Conservation (phyloP, 176 grass and related monocot genomes). For the Bothriochloa decipiens region DNA sequence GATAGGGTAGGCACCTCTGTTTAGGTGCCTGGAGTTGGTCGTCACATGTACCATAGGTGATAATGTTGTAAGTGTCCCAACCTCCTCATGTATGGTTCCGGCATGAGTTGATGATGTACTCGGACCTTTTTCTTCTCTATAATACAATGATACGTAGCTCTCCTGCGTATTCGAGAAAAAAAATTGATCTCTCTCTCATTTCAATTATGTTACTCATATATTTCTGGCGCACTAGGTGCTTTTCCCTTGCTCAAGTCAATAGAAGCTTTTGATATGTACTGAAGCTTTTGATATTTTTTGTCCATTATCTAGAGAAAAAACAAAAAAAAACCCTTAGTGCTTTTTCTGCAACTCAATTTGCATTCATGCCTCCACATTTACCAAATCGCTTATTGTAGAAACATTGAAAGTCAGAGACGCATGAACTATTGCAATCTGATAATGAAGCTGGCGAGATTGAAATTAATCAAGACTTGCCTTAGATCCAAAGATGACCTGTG, state of each 20-base stretch:
- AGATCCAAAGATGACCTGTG: neutral
- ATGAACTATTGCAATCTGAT: neutral
- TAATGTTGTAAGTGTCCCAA: too few relatives aligned
- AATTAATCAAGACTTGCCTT: neutral
- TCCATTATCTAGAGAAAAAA: neutral
- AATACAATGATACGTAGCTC: too few relatives aligned
- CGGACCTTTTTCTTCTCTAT: too few relatives aligned
- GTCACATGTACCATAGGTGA: too few relatives aligned
- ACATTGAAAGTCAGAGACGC: neutral
- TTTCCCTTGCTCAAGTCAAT: neutral
- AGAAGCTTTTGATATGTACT: neutral
- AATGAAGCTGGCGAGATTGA: neutral
- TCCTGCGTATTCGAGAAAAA: too few relatives aligned
- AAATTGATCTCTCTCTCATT: too few relatives aligned
- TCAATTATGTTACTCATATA: neutral
- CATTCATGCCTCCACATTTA: neutral
- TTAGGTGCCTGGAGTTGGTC: too few relatives aligned
- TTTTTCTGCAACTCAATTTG: neutral
- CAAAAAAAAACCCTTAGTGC: neutral
- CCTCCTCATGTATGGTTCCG: too few relatives aligned
- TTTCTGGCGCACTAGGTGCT: neutral
- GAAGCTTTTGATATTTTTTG: neutral
- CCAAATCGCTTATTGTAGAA: neutral
- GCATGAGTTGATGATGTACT: too few relatives aligned
- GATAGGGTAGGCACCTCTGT: too few relatives aligned